Base-by-base conservation (phyloP, 306 rosid species). In the Prinsepia uniflora region DNA sequence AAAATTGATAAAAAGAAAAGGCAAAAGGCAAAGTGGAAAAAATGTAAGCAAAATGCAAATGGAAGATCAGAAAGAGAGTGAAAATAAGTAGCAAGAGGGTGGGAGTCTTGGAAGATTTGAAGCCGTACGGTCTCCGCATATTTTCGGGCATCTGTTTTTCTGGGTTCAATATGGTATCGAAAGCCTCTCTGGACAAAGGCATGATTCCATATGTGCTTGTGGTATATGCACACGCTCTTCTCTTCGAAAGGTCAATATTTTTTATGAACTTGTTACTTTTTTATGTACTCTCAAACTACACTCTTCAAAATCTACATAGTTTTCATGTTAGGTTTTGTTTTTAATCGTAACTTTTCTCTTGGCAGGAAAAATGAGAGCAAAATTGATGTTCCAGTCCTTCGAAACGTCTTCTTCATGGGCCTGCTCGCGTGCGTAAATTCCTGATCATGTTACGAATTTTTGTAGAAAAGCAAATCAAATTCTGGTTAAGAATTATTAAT, bases 121-220 rank as follows among this genome's bases (percentile, higher is more conserved):
- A 44, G 55, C 79, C 76, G n/a, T 74, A 69, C 46, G 1, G 54
- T 5, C 53, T 61, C 6, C 62, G 63, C 13, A 52, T 73, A 68
- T 18, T 68, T 12, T 10, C 62, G 15, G 45, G 45, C 17, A 6
- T 68, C 14, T 73, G 65, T 30, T 20, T 52, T 68, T 72, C 67
- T 9, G 75, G 78, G 45, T 79, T 0, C 72, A 62, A 15, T n/a
- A 22, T 73, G 18, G 11, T 73, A 40, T 52, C 71, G 52, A 79
- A 54, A 52, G 42, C 63, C 67, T 44, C 61, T 44, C 63, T 79
- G 6, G 67, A 73, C 67, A 48, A 10, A 47, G 82, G 75, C 79
- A 79, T 63, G 79, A 79, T 48, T 36, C 19, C 24, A 6, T 79
- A 67, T 74, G 72, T 78, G 66, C 82, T 78, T 43, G 74, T 78